These are phyloP conservation scores for Martensiomyces pterosporus DNA, from an alignment of 192 early-diverging fungal genomes.

Conservation along the genomic window DNA sequence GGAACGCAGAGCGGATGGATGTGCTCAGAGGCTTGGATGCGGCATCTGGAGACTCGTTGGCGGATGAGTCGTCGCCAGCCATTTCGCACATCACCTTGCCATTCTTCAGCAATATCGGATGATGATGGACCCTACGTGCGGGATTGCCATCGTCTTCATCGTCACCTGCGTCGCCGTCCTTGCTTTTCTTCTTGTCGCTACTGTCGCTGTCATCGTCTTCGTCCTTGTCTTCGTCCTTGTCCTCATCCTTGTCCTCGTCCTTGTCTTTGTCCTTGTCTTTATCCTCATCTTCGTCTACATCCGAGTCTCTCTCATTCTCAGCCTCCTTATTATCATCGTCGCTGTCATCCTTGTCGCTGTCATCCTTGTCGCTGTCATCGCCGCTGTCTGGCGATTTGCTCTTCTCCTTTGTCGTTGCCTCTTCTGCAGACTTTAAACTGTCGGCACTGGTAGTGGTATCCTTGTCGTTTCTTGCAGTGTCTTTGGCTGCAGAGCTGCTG, in stretches of 20 bases:
- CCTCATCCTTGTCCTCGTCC: not conserved
- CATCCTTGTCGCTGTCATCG: no score
- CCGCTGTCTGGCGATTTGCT: not conserved
- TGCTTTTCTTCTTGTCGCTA: not conserved
- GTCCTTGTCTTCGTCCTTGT: constrained; percentile 1
- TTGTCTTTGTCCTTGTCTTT: constrained; percentile 10
- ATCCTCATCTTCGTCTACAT: not conserved
- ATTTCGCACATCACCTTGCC: no score
- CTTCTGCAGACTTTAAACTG: no score
- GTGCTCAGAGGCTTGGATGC: no score
- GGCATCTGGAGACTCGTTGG: no score
- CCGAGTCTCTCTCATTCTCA: not conserved
- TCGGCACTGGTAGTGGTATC: no score
- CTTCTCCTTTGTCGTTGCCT: no score
- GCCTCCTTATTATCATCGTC: not conserved
- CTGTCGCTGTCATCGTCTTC: not conserved
- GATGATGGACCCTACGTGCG: no score
- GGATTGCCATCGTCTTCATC: constrained; percentile 1
- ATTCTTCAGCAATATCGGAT: no score
- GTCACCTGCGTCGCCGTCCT: constrained; percentile 1
- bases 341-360: constrained; percentile 1
- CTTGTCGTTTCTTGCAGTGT: no score
- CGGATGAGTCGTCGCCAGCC: no score
- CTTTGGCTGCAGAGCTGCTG: not conserved
- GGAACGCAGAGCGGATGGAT: not conserved